A percentile compares a stretch with the other conserved stretches of the same genome.
Conservation (phyloP, 1,284 basidiomycete species). For the Abortiporus biennis region DNA sequence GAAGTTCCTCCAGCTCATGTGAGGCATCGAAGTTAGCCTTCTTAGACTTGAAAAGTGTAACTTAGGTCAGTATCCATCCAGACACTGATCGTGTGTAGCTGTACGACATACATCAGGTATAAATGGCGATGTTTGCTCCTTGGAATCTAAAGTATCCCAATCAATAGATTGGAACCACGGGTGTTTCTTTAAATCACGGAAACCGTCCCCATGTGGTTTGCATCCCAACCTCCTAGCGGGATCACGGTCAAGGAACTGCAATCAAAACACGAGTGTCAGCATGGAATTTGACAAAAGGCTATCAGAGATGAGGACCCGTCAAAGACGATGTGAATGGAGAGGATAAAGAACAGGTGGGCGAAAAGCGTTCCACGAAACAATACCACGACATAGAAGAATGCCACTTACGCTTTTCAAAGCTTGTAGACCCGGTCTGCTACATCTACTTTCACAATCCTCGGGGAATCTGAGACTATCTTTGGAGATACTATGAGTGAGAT, state of each 20-base stretch:
- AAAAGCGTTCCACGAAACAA: background rate
- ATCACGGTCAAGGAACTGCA: conserved; percentile 83
- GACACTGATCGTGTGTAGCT: conserved; percentile 6
- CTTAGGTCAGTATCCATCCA: background rate
- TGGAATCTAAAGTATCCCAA: conserved; percentile 82
- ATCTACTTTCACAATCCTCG: conserved; percentile 70
- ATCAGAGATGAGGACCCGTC: background rate
- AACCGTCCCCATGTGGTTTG: conserved; percentile 72
- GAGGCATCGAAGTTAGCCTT: conserved; percentile 99
- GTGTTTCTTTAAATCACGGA: conserved; percentile 73
- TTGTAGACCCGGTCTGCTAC: conserved; percentile 58
- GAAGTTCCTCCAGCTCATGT: conserved; percentile 92
- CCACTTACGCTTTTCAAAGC: conserved; percentile 60
- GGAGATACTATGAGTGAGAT: conserved; percentile 84
- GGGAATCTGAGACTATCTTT: conserved; percentile 74
- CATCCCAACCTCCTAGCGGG: conserved; percentile 78
- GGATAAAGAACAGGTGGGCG: background rate
- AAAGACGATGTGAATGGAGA: background rate
- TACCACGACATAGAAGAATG: background rate
- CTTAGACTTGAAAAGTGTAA: conserved; percentile 58
- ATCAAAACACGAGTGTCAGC: conserved; percentile 2
- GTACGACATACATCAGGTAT: conserved; percentile 72
- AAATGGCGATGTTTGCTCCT: conserved; percentile 82
- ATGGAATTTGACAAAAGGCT: background rate
- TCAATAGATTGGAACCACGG: conserved; percentile 86